Percentiles rank a stretch among this genome's conserved stretches.
Evolutionary conservation across 2,329 filamentous ascomycete genomes (phyloP).

Genomic region (Metarhizium humberi): DNA sequence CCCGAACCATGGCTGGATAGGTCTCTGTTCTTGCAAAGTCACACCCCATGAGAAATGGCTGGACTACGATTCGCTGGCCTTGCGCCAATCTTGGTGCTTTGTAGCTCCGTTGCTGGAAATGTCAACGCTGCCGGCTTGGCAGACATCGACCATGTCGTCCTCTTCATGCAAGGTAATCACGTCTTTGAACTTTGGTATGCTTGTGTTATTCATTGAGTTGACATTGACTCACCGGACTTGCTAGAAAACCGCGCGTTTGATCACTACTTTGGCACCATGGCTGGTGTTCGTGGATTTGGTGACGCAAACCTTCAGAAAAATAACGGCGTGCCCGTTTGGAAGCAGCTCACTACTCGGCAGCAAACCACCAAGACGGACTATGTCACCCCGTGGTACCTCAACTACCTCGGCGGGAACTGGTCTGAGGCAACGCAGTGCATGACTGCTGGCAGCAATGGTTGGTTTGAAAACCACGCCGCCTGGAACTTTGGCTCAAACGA

Average conservation of each 20-base stretch:
- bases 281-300: conserved; percentile 42
- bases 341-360: conserved; percentile 22
- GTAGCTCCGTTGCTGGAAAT: neutral
- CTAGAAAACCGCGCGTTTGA: conserved; percentile 27
- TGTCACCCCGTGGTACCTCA: conserved; percentile 44
- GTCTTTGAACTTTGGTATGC: neutral
- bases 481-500: conserved; percentile 42
- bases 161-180: conserved; percentile 42
- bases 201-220: neutral
- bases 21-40: neutral
- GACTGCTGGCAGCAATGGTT: conserved; percentile 40
- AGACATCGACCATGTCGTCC: conserved; percentile 46
- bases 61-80: neutral
- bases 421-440: conserved; percentile 44
- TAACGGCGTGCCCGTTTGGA: conserved; percentile 33
- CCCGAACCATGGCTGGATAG: neutral
- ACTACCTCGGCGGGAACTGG: conserved; percentile 42
- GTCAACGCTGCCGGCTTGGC: conserved; percentile 7
- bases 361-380: conserved; percentile 27
- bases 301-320: conserved; percentile 47
- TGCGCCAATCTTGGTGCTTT: neutral
- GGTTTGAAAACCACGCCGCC: conserved; percentile 40
- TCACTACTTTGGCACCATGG: conserved; percentile 34
- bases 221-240: neutral
- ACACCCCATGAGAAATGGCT: neutral